Conservation (phyloP, 495 filamentous ascomycete species). For the Aspergillus incahuasiensis region DNA sequence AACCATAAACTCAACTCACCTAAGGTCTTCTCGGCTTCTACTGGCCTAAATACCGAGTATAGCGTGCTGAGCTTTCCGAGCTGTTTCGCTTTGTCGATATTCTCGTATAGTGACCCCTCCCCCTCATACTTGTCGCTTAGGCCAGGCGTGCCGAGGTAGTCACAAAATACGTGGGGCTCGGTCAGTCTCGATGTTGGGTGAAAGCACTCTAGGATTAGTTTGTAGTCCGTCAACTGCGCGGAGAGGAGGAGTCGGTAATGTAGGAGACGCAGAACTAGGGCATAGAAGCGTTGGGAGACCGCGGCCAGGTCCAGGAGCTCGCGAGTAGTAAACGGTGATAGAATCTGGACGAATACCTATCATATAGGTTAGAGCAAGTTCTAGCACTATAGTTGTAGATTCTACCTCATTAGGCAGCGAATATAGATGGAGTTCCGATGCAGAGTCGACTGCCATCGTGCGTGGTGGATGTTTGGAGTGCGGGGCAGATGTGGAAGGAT, state of each 20-base stretch:
- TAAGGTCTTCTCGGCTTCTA: slow-evolving; percentile 37
- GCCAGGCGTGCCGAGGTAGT: slow-evolving; percentile 57
- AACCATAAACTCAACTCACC: slow-evolving; percentile 9
- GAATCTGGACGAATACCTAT: slow-evolving; percentile 64
- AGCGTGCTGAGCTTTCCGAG: slow-evolving; percentile 38
- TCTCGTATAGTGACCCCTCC: slow-evolving; percentile 38
- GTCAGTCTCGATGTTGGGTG: slow-evolving; percentile 65
- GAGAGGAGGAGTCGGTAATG: slow-evolving; percentile 58
- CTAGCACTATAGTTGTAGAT: not conserved
- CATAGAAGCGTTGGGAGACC: slow-evolving; percentile 63
- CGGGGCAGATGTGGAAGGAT: not conserved
- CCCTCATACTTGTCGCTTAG: slow-evolving; percentile 36
- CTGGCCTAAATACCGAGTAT: slow-evolving; percentile 60
- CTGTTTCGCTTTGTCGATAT: slow-evolving; percentile 22
- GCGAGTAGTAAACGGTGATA: slow-evolving; percentile 55
- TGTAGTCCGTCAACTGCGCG: slow-evolving; percentile 52
- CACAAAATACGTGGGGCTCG: slow-evolving; percentile 65
- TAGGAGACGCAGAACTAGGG: slow-evolving; percentile 62
- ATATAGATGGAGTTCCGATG: slow-evolving; percentile 25
- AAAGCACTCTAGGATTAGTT: slow-evolving; percentile 72
- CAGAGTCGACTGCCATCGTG: not conserved
- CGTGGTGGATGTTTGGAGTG: not conserved
- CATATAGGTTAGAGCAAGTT: not conserved
- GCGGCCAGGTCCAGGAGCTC: slow-evolving; percentile 55
- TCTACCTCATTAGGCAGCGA: slow-evolving; percentile 49